phyloP scores from a whole-genome alignment of 768 basidiomycete species.

The Scleroderma citrinum region DNA sequence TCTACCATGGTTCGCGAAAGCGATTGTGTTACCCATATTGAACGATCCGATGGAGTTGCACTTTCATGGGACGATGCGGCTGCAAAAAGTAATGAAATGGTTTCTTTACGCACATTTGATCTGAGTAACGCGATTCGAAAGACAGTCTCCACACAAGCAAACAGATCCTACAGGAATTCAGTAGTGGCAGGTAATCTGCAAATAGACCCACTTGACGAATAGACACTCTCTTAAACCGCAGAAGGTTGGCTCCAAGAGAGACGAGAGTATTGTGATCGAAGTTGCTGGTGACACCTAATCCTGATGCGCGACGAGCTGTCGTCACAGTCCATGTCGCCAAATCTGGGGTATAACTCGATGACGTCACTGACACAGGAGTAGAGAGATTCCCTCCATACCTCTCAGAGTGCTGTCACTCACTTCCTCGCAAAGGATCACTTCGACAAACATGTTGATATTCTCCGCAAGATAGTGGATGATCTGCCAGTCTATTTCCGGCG shows the following conservation, averaged over 20 bases:
- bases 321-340: conserved; percentile 48
- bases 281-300: neutral
- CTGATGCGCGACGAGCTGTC: conserved; percentile 42
- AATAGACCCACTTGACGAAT: conserved; percentile 2
- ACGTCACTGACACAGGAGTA: neutral
- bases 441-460: conserved; percentile 54
- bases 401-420: conserved; percentile 50
- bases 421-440: conserved; percentile 48
- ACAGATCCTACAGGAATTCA: conserved; percentile 39
- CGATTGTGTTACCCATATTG: conserved; percentile 19
- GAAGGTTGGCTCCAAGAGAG: conserved; percentile 42
- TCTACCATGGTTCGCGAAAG: conserved; percentile 44
- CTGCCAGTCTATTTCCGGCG: conserved; percentile 44
- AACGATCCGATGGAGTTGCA: conserved; percentile 15
- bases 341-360: conserved; percentile 33
- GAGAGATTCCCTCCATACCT: conserved; percentile 34
- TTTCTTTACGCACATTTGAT: conserved; percentile 24
- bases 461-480: conserved; percentile 48
- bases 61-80: conserved; percentile 33
- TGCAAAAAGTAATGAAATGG: conserved; percentile 13
- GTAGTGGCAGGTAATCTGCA: neutral
- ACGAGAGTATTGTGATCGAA: conserved; percentile 56
- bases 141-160: conserved; percentile 54
- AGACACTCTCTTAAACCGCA: conserved; percentile 53
- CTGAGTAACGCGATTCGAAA: conserved; percentile 49